Base-by-base conservation (phyloP, 257 asterid species). In the Parsonsia alboflavescens region DNA sequence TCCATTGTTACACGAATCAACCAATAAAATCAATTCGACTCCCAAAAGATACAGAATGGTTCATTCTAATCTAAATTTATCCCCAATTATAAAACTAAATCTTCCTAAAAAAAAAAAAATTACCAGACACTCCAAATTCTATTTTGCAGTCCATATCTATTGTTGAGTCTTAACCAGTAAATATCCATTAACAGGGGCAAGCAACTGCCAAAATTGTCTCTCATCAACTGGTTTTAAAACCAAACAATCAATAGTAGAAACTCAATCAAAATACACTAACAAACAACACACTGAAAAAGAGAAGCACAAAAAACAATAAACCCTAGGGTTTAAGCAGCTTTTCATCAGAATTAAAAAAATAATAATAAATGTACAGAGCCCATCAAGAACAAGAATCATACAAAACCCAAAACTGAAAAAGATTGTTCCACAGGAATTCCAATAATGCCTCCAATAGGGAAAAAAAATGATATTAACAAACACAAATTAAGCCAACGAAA, bases 281-380 rank as follows among this genome's bases (percentile, higher is more conserved):
- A 7, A 53, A 19, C 19, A 2, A 19, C 8, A 15, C n/a, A n/a
- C n/a, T n/a, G n/a, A n/a, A n/a, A n/a, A 2, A 50, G 17, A 13
- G 17, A 15, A 50, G 19, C 2, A 1, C 12, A 50, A 52, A 7
- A 6, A 15, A 16, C 24, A 5, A 15, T 19, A 64, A 65, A 72
- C 66, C 69, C 80, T 72, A 77, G 63, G 63, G 65, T 44, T 77
- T 67, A 45, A 44, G 10, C 15, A 44, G 7, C 4, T 11, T 8
- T 53, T 62, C 0, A 16, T 7, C n/a, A 53, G n/a, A 53, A 64
- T 28, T 58, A n/a, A 26, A 71, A 2, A 59, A 39, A n/a, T n/a
- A n/a, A n/a, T n/a, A n/a, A n/a, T n/a, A n/a, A 71, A 52, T 65
- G 50, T 33, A 1, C 70, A 3, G 3, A 19, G 66, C 41, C 41